Percentiles rank a stretch among this genome's conserved stretches.
These are phyloP conservation scores for Primulina huaijiensis DNA, from an alignment of 257 asterid species.

Conservation along the genomic window DNA sequence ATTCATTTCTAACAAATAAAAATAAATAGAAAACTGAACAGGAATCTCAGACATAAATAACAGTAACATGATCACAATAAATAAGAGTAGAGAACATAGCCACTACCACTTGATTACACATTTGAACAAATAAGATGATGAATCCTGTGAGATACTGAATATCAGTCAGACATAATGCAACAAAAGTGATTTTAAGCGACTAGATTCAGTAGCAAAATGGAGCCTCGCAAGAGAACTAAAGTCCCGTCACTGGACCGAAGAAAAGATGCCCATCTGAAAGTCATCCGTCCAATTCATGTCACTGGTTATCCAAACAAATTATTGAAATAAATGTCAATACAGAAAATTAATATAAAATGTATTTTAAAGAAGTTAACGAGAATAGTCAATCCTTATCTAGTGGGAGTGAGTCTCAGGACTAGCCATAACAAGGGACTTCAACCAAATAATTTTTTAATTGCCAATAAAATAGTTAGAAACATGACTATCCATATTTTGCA, in stretches of 20 bases:
- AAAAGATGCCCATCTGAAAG: conserved; percentile 1
- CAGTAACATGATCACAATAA: neutral
- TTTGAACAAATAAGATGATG: neutral
- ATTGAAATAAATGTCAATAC: neutral
- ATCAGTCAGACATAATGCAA: neutral
- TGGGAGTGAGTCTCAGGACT: neutral
- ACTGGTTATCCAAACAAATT: neutral
- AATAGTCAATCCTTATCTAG: neutral
- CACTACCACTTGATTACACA: neutral
- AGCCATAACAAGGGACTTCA: neutral
- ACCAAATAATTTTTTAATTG: neutral
- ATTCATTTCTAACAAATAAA: conserved; percentile 1
- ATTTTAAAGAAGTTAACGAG: too few species aligned
- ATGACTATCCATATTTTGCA: conserved; percentile 1
- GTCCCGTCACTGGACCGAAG: neutral
- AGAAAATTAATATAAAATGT: too few species aligned
- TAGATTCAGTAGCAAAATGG: neutral
- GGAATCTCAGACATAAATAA: neutral
- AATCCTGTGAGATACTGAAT: neutral
- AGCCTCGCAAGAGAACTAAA: neutral
- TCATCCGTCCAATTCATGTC: neutral
- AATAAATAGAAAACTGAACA: conserved; percentile 5
- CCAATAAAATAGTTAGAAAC: neutral
- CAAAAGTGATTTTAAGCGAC: neutral
- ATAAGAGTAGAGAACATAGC: neutral